phyloP scores from a whole-genome alignment of 2,329 filamentous ascomycete genomes.

The Calonectria fujianensis region DNA sequence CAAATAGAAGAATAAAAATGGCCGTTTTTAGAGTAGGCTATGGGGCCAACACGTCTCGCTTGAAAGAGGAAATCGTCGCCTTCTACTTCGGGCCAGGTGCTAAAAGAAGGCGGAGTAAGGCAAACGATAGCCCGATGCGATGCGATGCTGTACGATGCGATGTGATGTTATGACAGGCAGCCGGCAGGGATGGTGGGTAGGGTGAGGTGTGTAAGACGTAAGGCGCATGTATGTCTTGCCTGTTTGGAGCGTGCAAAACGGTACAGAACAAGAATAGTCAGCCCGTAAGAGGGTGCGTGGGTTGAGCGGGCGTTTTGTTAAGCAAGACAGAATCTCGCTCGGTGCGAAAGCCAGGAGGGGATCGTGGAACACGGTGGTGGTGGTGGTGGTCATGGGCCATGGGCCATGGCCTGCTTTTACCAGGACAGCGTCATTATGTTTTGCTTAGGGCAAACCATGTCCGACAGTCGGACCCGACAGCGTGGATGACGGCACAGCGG shows the following conservation, averaged over 20 bases:
- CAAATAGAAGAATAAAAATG: constrained; percentile 13
- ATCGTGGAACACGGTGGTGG: constrained; percentile 35
- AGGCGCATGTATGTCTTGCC: constrained; percentile 34
- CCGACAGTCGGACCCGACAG: constrained; percentile 40
- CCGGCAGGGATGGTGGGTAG: constrained; percentile 25
- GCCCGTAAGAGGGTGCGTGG: constrained; percentile 23
- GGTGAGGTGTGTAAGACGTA: constrained; percentile 26
- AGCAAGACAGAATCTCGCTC: constrained; percentile 31
- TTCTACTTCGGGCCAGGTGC: constrained; percentile 40
- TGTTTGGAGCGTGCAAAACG: constrained; percentile 17
- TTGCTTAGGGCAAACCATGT: constrained; percentile 35
- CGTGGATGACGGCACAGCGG: constrained; percentile 35
- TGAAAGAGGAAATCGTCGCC: constrained; percentile 46
- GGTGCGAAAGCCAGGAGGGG: constrained; percentile 34
- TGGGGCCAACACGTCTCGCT: constrained; percentile 38
- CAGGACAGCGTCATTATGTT: constrained; percentile 39
- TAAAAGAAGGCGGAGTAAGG: constrained; percentile 41
- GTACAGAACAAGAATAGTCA: constrained; percentile 28
- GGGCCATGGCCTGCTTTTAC: constrained; percentile 40
- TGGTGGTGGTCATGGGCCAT: constrained; percentile 30
- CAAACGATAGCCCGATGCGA: constrained; percentile 37
- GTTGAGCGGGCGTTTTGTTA: constrained; percentile 25
- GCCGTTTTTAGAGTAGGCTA: constrained; percentile 40
- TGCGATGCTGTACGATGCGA: constrained; percentile 44
- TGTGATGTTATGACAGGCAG: constrained; percentile 47